Evolutionary conservation across 2,329 filamentous ascomycete species (phyloP), one percentile per base, ranked within the genome.

Genomic region (Calonectria ilicicola): DNA sequence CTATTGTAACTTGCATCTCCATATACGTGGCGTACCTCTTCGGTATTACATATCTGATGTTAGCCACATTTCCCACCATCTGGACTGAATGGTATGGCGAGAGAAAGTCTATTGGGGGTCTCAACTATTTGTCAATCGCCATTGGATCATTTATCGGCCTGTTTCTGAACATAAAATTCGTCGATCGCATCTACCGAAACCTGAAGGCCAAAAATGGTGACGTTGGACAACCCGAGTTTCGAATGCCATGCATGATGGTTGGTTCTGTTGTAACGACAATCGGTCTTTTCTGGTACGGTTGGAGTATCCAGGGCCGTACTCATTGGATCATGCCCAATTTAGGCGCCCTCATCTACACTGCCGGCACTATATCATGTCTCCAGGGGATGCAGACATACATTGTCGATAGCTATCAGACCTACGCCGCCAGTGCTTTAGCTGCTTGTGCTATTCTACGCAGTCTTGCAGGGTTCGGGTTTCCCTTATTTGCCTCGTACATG

Each of bases 71-170:
- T 72, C 84, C 88, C 0, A 72, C 71, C 2, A 82, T 90, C 15
- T 90, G 87, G 78, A 83, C 84, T 12, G 77, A 79, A 0, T 79
- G 82, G 26, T 90, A 90, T 68, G 80, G 82, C 23, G 85, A 89
- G 75, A 84, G 82, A 2, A 78, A 82, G 5, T 84, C 84, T 12
- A 81, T 83, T n/a, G 83, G 84, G 2, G 87, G 88, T 0, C 82
- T 90, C 6, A 84, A 87, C 35, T 90, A 88, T 75, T 82, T 90
- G 2, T 87, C 87, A 2, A 82, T 89, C 6, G 87, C 85, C 0
- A 72, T 88, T 3, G 88, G 88, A 1, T 78, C 81, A 0, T 88
- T 91, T 68, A 84, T 91, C 53, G 90, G 89, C 5, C 87, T 87
- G 14, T 80, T 82, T 0, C 83, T 89, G 10, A 86, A 90, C 58